Base-by-base conservation (phyloP, 2,329 filamentous ascomycete species). In the Fusarium globosum region DNA sequence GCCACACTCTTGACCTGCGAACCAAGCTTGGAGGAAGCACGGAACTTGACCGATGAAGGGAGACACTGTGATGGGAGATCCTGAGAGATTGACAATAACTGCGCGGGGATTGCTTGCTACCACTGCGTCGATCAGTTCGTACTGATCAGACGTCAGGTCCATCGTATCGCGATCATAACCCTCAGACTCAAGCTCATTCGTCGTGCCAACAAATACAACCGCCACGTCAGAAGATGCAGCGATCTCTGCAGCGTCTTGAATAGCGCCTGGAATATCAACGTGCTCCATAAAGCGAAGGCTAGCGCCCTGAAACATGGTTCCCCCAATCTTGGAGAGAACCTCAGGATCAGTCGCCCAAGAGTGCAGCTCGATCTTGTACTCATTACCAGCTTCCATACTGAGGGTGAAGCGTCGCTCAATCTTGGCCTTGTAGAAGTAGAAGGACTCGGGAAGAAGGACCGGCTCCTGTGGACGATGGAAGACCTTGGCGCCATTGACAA, bases 361-460 rank as follows among this genome's bases (percentile, higher is more conserved):
- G 10, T n/a, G 64, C 4, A 67, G 1, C 7, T 67, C 61, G 0
- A 67, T 18, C 10, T 56, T 21, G 13, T 66, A 64, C 1, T 36
- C 23, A 4, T 7, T 23, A 0, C 36, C 48, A 12, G 42, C 18
- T 12, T 1, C 9, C 63, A 66, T 66, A 0, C 26, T 1, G 2
- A 33, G n/a, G 2, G 28, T 38, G 2, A 67, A 67, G 0, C 64
- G 64, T 14, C 61, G 43, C 21, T 65, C 64, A 4, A 67, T 67
- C 51, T 67, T 67, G 0, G 64, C 38, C 7, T 67, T 67, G 30
- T 65, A 67, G 7, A 67, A 67, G 14, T 65, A 67, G 11, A 67
- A 67, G 1, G 64, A 65, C 18, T 66, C 63, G 0, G 63, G 63
- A 7, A 65, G 26, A 7, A 66, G 13, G 21, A 56, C 36, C 0